Evolutionary conservation across 108 stramenopile genomes (phyloP), one percentile per base, ranked within the genome.

Genomic region (Nitzschia sp.): DNA sequence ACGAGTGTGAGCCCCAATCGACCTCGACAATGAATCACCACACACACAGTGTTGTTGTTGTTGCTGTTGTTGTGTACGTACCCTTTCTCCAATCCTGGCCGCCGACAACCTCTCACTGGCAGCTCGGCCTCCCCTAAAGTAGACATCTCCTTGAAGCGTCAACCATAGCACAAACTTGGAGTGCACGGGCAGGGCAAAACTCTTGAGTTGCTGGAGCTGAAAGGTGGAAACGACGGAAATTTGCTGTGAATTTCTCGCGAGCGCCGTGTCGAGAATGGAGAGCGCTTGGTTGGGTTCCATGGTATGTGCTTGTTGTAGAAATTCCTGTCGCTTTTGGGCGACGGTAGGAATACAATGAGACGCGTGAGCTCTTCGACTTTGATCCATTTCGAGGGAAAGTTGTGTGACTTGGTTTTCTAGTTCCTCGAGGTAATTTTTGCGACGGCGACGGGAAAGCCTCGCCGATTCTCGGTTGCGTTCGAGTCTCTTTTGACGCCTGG

Each of bases 391-490:
- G 10, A 77, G 76, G 21, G 70, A 71, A 11, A 96, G 53, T 2
- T 62, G 63, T 7, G 68, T 72, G 24, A 97, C 97, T 41, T 79
- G 78, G 24, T 82, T 82, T 70, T 97, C 96, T 46, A 98, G 72
- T 21, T 92, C 93, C 80, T 96, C 96, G n/a, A 98, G 83, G 69
- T 98, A 93, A 46, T 93, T 84, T 78, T 98, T 98, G 59, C 96
- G 80, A 14, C 96, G 78, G 8, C 94, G 81, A 5, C 97, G 87
- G 22, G 91, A 93, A 15, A 90, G 79, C 1, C 95, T 84, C 7
- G 97, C 97, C 12, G 95, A 96, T 77, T 97, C 95, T 17, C 97
- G 90, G 67, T 98, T 98, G 19, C 95, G 80, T 55, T 95, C 95
- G 15, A 98, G 79, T 0, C 97, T 91, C 42, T 90, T 87, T 71